These are phyloP conservation scores for Allium fistulosum DNA, from an alignment of 106 monocot species.

Conservation along the genomic window DNA sequence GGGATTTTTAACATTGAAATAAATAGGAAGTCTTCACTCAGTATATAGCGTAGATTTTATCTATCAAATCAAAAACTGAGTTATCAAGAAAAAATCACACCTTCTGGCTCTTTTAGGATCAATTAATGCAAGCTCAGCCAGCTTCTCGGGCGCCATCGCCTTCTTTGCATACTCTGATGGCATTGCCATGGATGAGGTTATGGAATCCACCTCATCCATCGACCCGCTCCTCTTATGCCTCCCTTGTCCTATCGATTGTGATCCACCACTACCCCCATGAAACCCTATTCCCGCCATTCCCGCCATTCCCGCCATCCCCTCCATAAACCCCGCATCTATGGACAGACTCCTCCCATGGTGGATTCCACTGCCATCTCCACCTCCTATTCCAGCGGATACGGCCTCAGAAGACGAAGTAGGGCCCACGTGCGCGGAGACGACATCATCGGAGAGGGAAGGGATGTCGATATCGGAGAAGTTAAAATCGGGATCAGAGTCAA, in stretches of 20 bases:
- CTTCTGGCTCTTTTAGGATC: slow-evolving; percentile 97
- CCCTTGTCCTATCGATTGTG: background rate
- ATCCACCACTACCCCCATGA: slow-evolving; percentile 1
- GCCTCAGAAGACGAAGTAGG: slow-evolving; percentile 3
- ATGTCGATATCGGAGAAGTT: slow-evolving; percentile 62
- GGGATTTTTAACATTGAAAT: background rate
- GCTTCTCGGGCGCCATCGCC: slow-evolving; percentile 75
- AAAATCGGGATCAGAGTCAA: slow-evolving; percentile 77
- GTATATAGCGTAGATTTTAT: background rate
- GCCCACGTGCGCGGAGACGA: slow-evolving; percentile 14
- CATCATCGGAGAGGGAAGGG: slow-evolving; percentile 74
- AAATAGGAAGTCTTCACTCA: background rate
- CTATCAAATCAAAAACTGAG: background rate
- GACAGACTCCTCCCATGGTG: slow-evolving; percentile 72
- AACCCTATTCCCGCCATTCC: slow-evolving; percentile 35
- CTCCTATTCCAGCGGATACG: slow-evolving; percentile 2
- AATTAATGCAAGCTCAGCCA: slow-evolving; percentile 71
- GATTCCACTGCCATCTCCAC: background rate
- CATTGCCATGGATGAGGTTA: background rate
- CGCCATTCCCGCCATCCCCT: slow-evolving; percentile 51
- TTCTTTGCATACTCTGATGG: slow-evolving; percentile 71
- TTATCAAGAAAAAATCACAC: slow-evolving; percentile 13
- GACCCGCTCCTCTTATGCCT: slow-evolving; percentile 59
- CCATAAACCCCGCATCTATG: slow-evolving; percentile 81
- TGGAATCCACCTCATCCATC: slow-evolving; percentile 75